phyloP scores from a whole-genome alignment of 345 rosid species.

The Zanthoxylum bungeanum region DNA sequence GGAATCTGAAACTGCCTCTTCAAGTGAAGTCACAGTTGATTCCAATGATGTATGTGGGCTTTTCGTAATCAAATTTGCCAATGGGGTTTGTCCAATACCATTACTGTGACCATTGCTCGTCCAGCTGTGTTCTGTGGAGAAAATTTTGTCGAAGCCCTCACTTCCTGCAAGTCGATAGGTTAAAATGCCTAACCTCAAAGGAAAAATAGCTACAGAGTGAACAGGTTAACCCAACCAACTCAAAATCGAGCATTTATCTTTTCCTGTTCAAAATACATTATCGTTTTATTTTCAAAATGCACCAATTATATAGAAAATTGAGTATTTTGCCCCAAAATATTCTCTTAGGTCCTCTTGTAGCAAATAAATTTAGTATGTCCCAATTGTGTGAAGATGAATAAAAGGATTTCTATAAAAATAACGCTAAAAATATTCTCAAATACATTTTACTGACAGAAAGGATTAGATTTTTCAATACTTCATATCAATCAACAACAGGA shows the following conservation, averaged over 20 bases:
- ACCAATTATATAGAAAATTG: background rate
- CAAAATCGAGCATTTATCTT: background rate
- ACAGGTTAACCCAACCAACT: background rate
- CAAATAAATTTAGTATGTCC: too few species aligned
- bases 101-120: conserved; percentile 38
- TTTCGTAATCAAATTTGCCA: conserved; percentile 28
- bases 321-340: too few species aligned
- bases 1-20: conserved; percentile 64
- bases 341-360: too few species aligned
- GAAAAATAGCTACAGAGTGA: background rate
- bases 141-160: conserved; percentile 75
- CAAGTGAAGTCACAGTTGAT: conserved; percentile 65
- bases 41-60: conserved; percentile 25
- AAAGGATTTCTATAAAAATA: too few species aligned
- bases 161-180: conserved; percentile 54
- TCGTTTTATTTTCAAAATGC: background rate
- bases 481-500: too few species aligned
- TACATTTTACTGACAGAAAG: too few species aligned
- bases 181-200: background rate
- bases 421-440: too few species aligned
- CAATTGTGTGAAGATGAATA: too few species aligned
- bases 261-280: background rate
- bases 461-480: too few species aligned
- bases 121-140: conserved; percentile 52
- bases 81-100: conserved; percentile 29